Conservation (phyloP, 768 basidiomycete species). For the Clitopilus passeckerianus region DNA sequence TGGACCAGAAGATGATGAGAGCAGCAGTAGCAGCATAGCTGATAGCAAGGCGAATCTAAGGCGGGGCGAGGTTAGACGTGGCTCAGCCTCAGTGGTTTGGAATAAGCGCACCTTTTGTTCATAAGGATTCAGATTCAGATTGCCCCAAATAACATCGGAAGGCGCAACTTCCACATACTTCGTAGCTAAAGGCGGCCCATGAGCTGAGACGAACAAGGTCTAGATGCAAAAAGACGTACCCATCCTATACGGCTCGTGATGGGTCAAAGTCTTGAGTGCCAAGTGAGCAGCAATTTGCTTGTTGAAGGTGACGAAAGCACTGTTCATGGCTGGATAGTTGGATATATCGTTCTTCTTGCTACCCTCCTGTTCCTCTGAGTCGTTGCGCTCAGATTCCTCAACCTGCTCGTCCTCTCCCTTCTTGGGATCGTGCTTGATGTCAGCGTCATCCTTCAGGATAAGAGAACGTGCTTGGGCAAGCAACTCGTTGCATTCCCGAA, state of each 20-base stretch:
- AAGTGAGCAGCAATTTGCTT: slow-evolving; percentile 91
- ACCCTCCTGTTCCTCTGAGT: slow-evolving; percentile 3
- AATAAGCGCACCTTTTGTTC: slow-evolving; percentile 74
- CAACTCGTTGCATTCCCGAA: slow-evolving; percentile 45
- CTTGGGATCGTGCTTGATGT: slow-evolving; percentile 15
- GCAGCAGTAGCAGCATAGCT: slow-evolving; percentile 75
- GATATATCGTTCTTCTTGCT: slow-evolving; percentile 18
- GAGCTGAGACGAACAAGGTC: too few species aligned
- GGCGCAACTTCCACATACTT: slow-evolving; percentile 82
- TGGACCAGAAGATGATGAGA: slow-evolving; percentile 82
- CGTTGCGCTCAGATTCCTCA: slow-evolving; percentile 8
- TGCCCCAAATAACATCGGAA: slow-evolving; percentile 88
- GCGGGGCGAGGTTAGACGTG: neutral
- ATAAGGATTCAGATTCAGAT: slow-evolving; percentile 86
- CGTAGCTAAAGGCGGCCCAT: slow-evolving; percentile 29
- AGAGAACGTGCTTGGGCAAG: slow-evolving; percentile 43
- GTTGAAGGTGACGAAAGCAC: slow-evolving; percentile 89
- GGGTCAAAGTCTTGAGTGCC: slow-evolving; percentile 67
- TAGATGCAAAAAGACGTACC: slow-evolving; percentile 20
- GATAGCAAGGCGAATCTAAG: slow-evolving; percentile 47
- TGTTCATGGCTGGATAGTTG: slow-evolving; percentile 56
- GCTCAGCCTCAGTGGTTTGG: too few species aligned
- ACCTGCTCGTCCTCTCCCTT: slow-evolving; percentile 21
- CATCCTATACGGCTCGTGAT: slow-evolving; percentile 86
- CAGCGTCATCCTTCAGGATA: neutral